These are phyloP conservation scores for Pezicula radicicola DNA, from an alignment of 2,329 filamentous ascomycete species.

Conservation along the genomic window DNA sequence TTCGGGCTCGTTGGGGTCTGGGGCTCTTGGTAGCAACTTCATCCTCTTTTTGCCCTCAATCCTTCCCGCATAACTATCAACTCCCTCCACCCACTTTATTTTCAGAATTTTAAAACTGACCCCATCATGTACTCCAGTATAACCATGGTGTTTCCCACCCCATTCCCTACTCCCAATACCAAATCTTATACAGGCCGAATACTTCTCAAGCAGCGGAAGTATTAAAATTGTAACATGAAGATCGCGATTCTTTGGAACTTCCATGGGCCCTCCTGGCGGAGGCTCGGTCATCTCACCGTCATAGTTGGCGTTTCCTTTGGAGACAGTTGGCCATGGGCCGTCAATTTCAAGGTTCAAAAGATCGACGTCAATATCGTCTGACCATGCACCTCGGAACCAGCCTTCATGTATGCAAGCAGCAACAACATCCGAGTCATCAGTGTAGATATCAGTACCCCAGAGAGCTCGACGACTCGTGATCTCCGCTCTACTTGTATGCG, in stretches of 20 bases:
- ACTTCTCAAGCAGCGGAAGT: conserved; percentile 74
- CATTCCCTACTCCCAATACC: conserved; percentile 82
- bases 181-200: conserved; percentile 70
- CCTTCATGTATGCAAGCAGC: conserved; percentile 91
- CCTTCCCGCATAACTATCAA: conserved; percentile 42
- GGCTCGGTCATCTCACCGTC: conserved; percentile 47
- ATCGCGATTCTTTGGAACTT: conserved; percentile 67
- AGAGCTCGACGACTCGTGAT: conserved; percentile 78
- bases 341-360: conserved; percentile 57
- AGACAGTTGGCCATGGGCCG: conserved; percentile 17
- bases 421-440: conserved; percentile 90
- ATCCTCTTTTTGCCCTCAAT: conserved; percentile 37
- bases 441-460: conserved; percentile 94
- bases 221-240: conserved; percentile 85
- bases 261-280: conserved; percentile 58
- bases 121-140: conserved; percentile 35
- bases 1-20: conserved; percentile 16
- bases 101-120: conserved; percentile 83
- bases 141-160: conserved; percentile 49
- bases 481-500: conserved; percentile 68
- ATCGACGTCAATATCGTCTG: conserved; percentile 68
- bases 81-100: conserved; percentile 83
- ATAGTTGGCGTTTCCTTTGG: conserved; percentile 31
- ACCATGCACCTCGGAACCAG: conserved; percentile 88
- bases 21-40: conserved; percentile 12